Base-by-base conservation (phyloP, 495 filamentous ascomycete genomes). In the Daldinia concentrica region DNA sequence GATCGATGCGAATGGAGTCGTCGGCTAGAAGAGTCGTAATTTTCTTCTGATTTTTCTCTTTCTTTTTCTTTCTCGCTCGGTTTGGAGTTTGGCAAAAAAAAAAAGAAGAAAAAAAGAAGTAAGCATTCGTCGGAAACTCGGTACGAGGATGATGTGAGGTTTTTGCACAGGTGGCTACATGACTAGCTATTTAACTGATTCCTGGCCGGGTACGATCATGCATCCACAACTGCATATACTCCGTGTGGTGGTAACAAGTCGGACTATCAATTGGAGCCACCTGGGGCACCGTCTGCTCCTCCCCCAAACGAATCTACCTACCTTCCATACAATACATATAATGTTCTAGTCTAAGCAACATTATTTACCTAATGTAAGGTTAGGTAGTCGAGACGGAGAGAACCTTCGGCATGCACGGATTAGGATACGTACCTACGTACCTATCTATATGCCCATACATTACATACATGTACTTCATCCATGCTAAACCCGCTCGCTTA, bases 251-350 rank as follows among this genome's bases (percentile, higher is more conserved):
- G 56, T 68, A 61, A 48, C 51, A 59, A 67, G 29, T 68, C 8
- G 19, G 26, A 36, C 26, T 19, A 43, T 68, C 64, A 67, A 67
- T 55, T 68, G 65, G 65, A 57, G 59, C 65, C 65, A 68, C 65
- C 39, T 68, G 48, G 65, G 43, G 22, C 39, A 51, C 22, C 22
- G 27, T 50, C 41, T 30, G 19, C 32, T 32, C 55, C 54, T 56
- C 55, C 63, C 51, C 51, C 63, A 26, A 34, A 17, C 19, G 17
- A 58, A 37, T 30, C 29, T 37, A 56, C 34, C 24, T 48, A 45
- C 2, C n/a, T 64, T 0, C 41, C 6, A 45, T 45, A 45, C n/a
- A 17, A 45, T 17, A 8, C 32, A 34, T 34, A 34, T 11, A 12
- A 34, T 12, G 11, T 34, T 34, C 9, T 34, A 48, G 19, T 48